phyloP scores from a whole-genome alignment of 129 eudicot genomes.

The Mikania micrantha region DNA sequence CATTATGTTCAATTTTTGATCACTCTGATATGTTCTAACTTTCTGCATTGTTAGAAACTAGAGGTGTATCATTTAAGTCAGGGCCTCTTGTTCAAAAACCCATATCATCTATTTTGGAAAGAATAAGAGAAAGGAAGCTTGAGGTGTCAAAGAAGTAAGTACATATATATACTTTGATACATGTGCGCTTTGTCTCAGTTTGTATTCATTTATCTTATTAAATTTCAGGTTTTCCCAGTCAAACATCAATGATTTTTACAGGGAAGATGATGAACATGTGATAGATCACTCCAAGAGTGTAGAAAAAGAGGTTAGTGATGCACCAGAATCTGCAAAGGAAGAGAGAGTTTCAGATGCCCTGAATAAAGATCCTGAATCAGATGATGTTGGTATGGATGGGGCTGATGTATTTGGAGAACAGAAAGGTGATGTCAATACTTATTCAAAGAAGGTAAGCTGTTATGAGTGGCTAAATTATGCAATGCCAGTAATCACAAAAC shows the following conservation, averaged over 20 bases:
- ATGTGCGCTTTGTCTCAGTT: background rate
- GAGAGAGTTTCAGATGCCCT: constrained; percentile 14
- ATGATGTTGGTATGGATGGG: constrained; percentile 12
- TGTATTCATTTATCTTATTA: background rate
- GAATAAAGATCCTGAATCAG: constrained; percentile 11
- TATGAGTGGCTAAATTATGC: background rate
- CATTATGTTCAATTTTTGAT: background rate
- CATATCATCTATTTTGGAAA: constrained; percentile 72
- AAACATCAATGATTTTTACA: background rate
- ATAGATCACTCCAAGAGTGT: constrained; percentile 26
- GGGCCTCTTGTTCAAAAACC: constrained; percentile 67
- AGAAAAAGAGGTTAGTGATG: constrained; percentile 18
- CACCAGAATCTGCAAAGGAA: constrained; percentile 19
- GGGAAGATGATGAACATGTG: constrained; percentile 31
- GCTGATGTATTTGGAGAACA: constrained; percentile 18
- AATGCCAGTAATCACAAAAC: background rate
- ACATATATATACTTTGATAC: background rate
- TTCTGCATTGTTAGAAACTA: constrained; percentile 38
- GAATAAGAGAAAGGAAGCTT: constrained; percentile 71
- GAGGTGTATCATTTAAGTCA: constrained; percentile 65
- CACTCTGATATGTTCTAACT: background rate
- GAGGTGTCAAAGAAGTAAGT: constrained; percentile 68
- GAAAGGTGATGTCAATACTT: constrained; percentile 18
- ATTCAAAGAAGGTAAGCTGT: constrained; percentile 29
- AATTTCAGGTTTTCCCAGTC: constrained; percentile 26